phyloP scores from a whole-genome alignment of 2,329 filamentous ascomycete genomes.

The Fusarium solani-melongenae region DNA sequence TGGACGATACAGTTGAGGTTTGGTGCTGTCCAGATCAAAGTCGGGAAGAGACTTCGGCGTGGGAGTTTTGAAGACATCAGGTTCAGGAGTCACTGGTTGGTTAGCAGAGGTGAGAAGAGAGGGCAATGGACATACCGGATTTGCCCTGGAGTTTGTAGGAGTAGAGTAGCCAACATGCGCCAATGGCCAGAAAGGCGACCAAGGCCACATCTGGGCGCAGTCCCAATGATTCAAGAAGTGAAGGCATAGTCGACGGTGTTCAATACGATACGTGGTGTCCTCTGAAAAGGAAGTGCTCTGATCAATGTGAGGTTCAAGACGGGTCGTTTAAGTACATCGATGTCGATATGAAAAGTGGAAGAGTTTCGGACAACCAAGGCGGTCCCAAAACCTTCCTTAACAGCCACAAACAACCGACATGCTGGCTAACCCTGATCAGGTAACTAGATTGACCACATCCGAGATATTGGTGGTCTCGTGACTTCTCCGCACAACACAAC shows the following conservation, averaged over 20 bases:
- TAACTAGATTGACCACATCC: not conserved
- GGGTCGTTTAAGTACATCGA: not conserved
- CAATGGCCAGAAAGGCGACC: not conserved
- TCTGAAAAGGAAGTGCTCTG: not conserved
- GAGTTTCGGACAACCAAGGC: not conserved
- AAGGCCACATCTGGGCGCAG: not conserved
- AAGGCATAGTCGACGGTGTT: not conserved
- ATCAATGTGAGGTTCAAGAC: not conserved
- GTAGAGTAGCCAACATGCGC: not conserved
- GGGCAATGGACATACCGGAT: not conserved
- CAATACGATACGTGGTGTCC: not conserved
- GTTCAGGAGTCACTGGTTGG: not conserved
- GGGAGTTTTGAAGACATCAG: slow-evolving; percentile 16
- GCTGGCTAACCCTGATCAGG: not conserved
- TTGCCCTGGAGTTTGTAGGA: not conserved
- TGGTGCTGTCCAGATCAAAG: slow-evolving; percentile 24
- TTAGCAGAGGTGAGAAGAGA: not conserved
- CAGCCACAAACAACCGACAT: not conserved
- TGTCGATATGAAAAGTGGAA: not conserved
- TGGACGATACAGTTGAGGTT: slow-evolving; percentile 23
- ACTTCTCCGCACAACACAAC: slow-evolving; percentile 1
- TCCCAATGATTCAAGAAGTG: not conserved
- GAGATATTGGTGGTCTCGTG: not conserved
- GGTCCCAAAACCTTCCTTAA: not conserved
- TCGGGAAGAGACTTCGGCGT: not conserved